phyloP scores from a whole-genome alignment of 768 basidiomycete species.

The Agaricus blazei region DNA sequence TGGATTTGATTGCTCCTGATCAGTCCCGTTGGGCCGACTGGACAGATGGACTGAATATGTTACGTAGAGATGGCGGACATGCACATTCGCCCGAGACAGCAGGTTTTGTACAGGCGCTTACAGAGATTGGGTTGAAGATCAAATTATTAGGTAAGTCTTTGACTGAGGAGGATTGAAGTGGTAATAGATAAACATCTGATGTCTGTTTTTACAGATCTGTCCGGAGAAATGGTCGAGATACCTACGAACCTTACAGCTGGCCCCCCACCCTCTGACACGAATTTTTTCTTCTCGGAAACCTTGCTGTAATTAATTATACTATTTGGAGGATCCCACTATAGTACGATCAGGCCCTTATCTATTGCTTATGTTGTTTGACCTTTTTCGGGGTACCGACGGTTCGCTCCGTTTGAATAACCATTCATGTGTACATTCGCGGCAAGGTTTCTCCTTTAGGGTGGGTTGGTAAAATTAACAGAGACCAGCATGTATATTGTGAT shows the following conservation, averaged over 20 bases:
- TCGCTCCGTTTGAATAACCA: too few relatives aligned
- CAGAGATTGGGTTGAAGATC: slow-evolving; percentile 89
- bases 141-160: slow-evolving; percentile 68
- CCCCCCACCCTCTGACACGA: slow-evolving; percentile 70
- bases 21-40: slow-evolving; percentile 85
- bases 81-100: slow-evolving; percentile 83
- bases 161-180: neutral
- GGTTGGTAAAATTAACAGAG: neutral
- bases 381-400: too few relatives aligned
- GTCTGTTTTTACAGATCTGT: slow-evolving; percentile 51
- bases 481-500: slow-evolving; percentile 16
- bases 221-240: slow-evolving; percentile 86
- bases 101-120: slow-evolving; percentile 79
- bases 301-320: neutral
- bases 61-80: slow-evolving; percentile 76
- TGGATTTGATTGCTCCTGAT: slow-evolving; percentile 76
- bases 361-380: too few relatives aligned
- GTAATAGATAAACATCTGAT: neutral
- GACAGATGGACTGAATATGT: slow-evolving; percentile 90
- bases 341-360: neutral
- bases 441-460: neutral
- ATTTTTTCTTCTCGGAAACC: slow-evolving; percentile 80
- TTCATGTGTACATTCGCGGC: too few relatives aligned
- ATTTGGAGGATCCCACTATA: neutral
- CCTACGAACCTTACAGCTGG: slow-evolving; percentile 76